Evolutionary conservation across 2,329 filamentous ascomycete species (phyloP), one percentile per base, ranked within the genome.

Genomic region (Zalaria sp.): DNA sequence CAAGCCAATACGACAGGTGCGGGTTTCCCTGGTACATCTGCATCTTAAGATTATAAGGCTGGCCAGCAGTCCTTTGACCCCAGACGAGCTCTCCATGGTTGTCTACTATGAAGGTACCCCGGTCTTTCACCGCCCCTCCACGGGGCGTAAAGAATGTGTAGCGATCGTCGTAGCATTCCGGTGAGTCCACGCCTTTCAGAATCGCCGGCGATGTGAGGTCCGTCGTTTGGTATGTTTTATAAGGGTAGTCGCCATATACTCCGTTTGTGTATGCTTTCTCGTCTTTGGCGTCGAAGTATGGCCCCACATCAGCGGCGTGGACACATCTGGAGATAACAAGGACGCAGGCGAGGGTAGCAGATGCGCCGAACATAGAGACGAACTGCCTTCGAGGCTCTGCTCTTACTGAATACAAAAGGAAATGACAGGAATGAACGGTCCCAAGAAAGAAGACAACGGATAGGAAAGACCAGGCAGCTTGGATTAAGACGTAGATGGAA

Each of bases 1-100:
- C 68, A n/a, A 63, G 58, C 67, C 67, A 71, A 47, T 69, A 71
- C 0, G 66, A 68, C 39, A 71, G 49, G 51, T 68, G 69, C 5
- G 56, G 49, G 44, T 67, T 50, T 2, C 61, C 65, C 43, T 58
- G 60, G 46, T 64, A 71, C 5, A 52, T 47, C 48, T 71, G 64
- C 1, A 67, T 61, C 46, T 64, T 63, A 5, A 69, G 49, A 46
- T 69, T 67, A 47, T 69, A 68, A 6, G 65, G 59, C 40, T 65
- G 56, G 43, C 51, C 59, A 47, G 35, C 11, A 25, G 42, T 36
- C 10, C 10, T 2, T 7, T 34, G 31, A n/a, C 35, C 34, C 43
- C 43, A 45, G 25, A 45, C 34, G 25, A 45, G 36, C 4, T 41
- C 6, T 5, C 43, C 43, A 10, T 39, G 36, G 18, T 45, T 45